Percentiles rank a stretch among this genome's conserved stretches.
phyloP scores from a whole-genome alignment of 805 yeast species.

The Candida patagonica region DNA sequence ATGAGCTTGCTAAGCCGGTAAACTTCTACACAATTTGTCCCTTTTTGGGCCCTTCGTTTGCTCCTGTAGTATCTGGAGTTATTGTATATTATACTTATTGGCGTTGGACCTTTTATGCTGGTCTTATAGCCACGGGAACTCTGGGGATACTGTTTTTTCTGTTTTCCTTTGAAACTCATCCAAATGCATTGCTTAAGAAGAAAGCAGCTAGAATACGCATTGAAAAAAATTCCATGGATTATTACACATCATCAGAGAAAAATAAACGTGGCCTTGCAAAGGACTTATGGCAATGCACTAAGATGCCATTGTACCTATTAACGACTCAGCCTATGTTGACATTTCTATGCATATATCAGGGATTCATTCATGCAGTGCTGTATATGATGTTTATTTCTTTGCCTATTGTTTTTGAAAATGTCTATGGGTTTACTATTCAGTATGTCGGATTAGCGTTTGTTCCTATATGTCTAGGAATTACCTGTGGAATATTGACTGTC shows the following conservation, averaged over 20 bases:
- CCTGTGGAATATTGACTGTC: slow-evolving; percentile 34
- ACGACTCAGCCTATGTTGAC: slow-evolving; percentile 46
- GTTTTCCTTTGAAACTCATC: slow-evolving; percentile 59
- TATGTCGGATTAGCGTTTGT: slow-evolving; percentile 52
- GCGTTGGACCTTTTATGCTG: slow-evolving; percentile 63
- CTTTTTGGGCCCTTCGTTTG: slow-evolving; percentile 66
- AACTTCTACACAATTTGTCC: slow-evolving; percentile 72
- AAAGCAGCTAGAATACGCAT: slow-evolving; percentile 54
- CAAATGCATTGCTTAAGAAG: slow-evolving; percentile 65
- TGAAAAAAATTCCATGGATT: slow-evolving; percentile 29
- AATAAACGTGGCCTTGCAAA: slow-evolving; percentile 3
- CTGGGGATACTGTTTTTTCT: slow-evolving; percentile 39
- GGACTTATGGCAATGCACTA: slow-evolving; percentile 30
- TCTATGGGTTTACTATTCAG: slow-evolving; percentile 40
- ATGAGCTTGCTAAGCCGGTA: slow-evolving; percentile 64
- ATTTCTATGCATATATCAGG: slow-evolving; percentile 46
- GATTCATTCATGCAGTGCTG: slow-evolving; percentile 46
- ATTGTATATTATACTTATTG: slow-evolving; percentile 50
- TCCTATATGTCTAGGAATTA: slow-evolving; percentile 59
- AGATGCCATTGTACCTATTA: slow-evolving; percentile 44
- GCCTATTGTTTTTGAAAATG: slow-evolving; percentile 43
- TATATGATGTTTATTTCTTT: slow-evolving; percentile 53
- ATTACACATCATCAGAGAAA: slow-evolving; percentile 36
- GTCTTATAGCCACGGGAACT: slow-evolving; percentile 52
- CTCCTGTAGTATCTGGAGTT: slow-evolving; percentile 55